A percentile compares a stretch with the other conserved stretches of the same genome.
Evolutionary conservation across 2,329 filamentous ascomycete genomes (phyloP).

Genomic region (Aspergillus sergii): DNA sequence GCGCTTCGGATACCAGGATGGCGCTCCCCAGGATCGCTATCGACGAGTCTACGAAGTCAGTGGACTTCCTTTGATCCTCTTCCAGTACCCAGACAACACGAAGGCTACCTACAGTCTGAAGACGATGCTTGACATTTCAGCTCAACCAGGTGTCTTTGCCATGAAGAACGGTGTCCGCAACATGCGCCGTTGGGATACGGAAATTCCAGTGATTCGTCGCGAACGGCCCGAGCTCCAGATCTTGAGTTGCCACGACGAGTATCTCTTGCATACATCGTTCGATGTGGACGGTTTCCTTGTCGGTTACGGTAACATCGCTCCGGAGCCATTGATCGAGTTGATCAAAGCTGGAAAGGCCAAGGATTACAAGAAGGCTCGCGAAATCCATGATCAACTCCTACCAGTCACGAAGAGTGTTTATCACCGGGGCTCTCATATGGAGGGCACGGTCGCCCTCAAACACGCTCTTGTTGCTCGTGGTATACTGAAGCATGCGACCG

Average conservation of each 20-base stretch:
- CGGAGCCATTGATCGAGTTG: conserved; percentile 53
- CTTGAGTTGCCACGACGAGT: conserved; percentile 57
- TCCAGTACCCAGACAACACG: conserved; percentile 58
- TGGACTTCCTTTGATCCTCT: conserved; percentile 54
- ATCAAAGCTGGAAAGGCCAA: conserved; percentile 54
- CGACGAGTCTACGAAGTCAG: conserved; percentile 54
- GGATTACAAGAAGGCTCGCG: conserved; percentile 52
- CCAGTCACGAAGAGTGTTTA: conserved; percentile 58
- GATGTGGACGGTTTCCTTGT: conserved; percentile 58
- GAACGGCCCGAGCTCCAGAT: conserved; percentile 55
- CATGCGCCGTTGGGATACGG: conserved; percentile 60
- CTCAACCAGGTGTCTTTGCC: conserved; percentile 56
- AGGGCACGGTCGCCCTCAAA: conserved; percentile 57
- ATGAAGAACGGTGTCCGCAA: conserved; percentile 62
- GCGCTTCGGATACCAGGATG: conserved; percentile 57
- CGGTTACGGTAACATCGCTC: conserved; percentile 58
- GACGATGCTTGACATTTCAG: conserved; percentile 57
- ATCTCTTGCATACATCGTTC: conserved; percentile 55
- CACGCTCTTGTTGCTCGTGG: conserved; percentile 56
- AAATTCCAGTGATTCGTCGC: conserved; percentile 56
- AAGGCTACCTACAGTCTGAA: conserved; percentile 57
- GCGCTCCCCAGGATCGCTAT: conserved; percentile 57
- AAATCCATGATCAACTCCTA: conserved; percentile 54
- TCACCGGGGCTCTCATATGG: conserved; percentile 59
- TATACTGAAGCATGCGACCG: conserved; percentile 53